Base-by-base conservation (phyloP, 768 basidiomycete genomes). In the Mrakia frigida region DNA sequence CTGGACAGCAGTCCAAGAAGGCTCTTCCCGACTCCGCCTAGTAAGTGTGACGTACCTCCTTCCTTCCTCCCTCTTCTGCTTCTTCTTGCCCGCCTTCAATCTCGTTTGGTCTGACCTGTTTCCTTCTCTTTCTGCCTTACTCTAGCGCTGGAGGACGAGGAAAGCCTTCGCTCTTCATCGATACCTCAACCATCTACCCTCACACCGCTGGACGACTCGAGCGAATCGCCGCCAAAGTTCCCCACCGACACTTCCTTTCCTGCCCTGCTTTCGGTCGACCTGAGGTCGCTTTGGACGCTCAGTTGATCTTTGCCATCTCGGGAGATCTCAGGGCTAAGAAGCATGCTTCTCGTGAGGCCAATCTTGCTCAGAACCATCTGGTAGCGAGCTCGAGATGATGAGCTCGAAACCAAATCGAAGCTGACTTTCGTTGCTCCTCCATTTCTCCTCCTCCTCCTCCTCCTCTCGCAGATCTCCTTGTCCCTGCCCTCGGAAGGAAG, bases 281-380 rank as follows among this genome's bases (percentile, higher is more conserved):
- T 16, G 81, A 85, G 53, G 79, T 77, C 28, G 93, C 93, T 0
- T 88, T 88, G 39, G 86, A 85, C 5, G 89, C 88, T 0, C 86
- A 89, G 71, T 87, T 95, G 31, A 80, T 94, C 52, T 85, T 93
- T 60, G 87, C 89, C 63, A 90, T 95, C 87, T 89, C 89, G 13
- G 93, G 94, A 6, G 90, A 93, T 81, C 87, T 88, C 80, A 89
- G 90, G 77, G 89, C 90, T 60, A 95, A 94, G 86, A 91, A 92
- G 81, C 88, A 91, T 81, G 87, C 90, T 11, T 89, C 89, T 1
- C 87, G 68, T 39, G 28, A 69, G 68, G 43, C 28, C 68, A 9
- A 14, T 50, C 46, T 21, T 50, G n/a, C n/a, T 21, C 46, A 50
- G 14, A 1, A 7, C 3, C 46, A 18, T 25, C 6, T 39, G n/a